Evolutionary conservation across 805 yeast species (phyloP).

Genomic region (Barnettozyma salicaria): DNA sequence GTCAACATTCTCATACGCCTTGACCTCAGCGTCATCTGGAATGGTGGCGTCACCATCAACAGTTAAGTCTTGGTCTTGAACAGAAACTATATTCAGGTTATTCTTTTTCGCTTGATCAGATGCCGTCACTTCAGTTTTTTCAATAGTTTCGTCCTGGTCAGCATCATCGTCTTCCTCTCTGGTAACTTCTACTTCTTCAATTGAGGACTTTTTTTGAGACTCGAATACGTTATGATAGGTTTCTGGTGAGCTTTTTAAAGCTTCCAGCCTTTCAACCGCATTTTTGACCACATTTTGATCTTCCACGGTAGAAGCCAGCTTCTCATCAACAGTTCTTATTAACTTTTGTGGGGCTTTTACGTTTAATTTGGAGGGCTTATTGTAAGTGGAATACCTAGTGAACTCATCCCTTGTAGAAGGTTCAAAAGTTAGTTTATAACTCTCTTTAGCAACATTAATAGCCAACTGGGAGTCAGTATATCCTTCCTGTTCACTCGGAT

Average conservation of each 20-base stretch:
- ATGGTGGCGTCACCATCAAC: slow-evolving; percentile 45
- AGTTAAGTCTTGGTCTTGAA: slow-evolving; percentile 26
- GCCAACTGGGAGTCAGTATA: slow-evolving; percentile 61
- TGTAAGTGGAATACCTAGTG: slow-evolving; percentile 51
- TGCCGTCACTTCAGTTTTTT: slow-evolving; percentile 20
- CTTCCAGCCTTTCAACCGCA: slow-evolving; percentile 21
- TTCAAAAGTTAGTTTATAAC: slow-evolving; percentile 78
- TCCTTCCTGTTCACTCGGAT: slow-evolving; percentile 52
- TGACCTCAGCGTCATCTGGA: slow-evolving; percentile 40
- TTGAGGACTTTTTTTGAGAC: slow-evolving; percentile 6
- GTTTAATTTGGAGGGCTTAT: slow-evolving; percentile 29
- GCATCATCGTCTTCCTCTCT: slow-evolving; percentile 12
- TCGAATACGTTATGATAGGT: slow-evolving; percentile 14
- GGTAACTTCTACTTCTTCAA: slow-evolving; percentile 11
- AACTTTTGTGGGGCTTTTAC: slow-evolving; percentile 30
- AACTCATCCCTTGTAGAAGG: slow-evolving; percentile 74
- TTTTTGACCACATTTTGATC: slow-evolving; percentile 30
- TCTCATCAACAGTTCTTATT: slow-evolving; percentile 36
- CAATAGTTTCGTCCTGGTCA: slow-evolving; percentile 15
- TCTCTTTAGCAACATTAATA: slow-evolving; percentile 71
- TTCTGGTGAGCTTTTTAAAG: slow-evolving; percentile 20
- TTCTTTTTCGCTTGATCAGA: slow-evolving; percentile 12
- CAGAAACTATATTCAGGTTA: slow-evolving; percentile 22
- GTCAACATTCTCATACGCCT: slow-evolving; percentile 35
- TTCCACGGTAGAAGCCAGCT: slow-evolving; percentile 3